Conservation (phyloP, 495 filamentous ascomycete species). For the Lasiosphaeriaceae sp. region DNA sequence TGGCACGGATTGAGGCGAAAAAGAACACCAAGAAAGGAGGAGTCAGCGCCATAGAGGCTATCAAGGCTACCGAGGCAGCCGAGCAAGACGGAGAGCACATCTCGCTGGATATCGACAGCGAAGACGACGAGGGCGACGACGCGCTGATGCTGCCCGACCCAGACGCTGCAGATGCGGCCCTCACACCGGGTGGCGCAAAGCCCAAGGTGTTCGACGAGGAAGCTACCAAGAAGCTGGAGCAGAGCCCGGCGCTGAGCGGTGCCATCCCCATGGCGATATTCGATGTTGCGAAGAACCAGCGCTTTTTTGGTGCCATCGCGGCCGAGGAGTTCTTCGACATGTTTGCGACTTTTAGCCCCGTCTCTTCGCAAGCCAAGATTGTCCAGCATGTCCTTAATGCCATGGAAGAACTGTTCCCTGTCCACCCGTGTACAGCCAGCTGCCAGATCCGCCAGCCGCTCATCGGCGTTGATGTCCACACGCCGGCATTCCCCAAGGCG, state of each 20-base stretch:
- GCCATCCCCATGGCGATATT: slow-evolving; percentile 93
- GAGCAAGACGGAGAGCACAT: slow-evolving; percentile 26
- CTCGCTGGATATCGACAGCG: slow-evolving; percentile 33
- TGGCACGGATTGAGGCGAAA: slow-evolving; percentile 72
- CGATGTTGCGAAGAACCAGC: slow-evolving; percentile 77
- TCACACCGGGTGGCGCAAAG: slow-evolving; percentile 19
- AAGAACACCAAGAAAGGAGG: slow-evolving; percentile 54
- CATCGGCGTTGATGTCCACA: slow-evolving; percentile 57
- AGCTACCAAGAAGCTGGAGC: slow-evolving; percentile 55
- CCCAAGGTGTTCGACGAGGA: slow-evolving; percentile 53
- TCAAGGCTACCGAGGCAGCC: slow-evolving; percentile 33
- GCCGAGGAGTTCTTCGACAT: slow-evolving; percentile 77
- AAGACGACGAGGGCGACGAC: slow-evolving; percentile 38
- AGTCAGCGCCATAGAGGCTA: slow-evolving; percentile 34
- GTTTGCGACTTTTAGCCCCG: slow-evolving; percentile 60
- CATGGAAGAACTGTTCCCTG: slow-evolving; percentile 56
- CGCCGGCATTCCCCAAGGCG: slow-evolving; percentile 68
- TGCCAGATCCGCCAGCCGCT: slow-evolving; percentile 70
- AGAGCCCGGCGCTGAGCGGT: slow-evolving; percentile 79
- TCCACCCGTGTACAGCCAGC: slow-evolving; percentile 55
- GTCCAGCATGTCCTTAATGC: slow-evolving; percentile 68
- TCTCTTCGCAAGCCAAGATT: slow-evolving; percentile 64
- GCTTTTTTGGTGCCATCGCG: slow-evolving; percentile 57
- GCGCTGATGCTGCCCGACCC: slow-evolving; percentile 41
- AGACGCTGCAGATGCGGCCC: slow-evolving; percentile 16